Conservation (phyloP, 805 yeast species). For the Grigorovia yakushimaensis region DNA sequence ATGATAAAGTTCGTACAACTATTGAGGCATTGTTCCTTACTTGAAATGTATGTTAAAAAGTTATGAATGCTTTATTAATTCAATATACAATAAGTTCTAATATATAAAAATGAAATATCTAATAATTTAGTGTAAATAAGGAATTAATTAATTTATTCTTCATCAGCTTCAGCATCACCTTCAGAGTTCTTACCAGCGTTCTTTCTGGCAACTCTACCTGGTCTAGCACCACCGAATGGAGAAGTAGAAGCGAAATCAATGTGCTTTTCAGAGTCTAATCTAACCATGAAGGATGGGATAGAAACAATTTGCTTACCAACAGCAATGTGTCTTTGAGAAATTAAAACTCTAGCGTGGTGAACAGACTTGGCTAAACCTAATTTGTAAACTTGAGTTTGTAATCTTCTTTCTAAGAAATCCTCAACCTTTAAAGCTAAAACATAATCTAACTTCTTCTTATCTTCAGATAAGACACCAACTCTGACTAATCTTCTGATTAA, state of each 20-base stretch:
- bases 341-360: conserved; percentile 99
- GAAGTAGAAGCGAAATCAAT: conserved; percentile 98
- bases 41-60: too few relatives aligned
- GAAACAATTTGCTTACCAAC: conserved; percentile 99
- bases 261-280: conserved; percentile 99
- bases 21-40: too few relatives aligned
- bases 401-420: conserved; percentile 99
- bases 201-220: conserved; percentile 99
- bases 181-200: conserved; percentile 53
- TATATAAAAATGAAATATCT: conserved; percentile 6
- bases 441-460: conserved; percentile 99
- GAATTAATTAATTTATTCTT: conserved; percentile 43
- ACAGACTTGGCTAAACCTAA: conserved; percentile 98
- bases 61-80: conserved; percentile 1
- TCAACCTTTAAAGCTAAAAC: conserved; percentile 96
- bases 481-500: conserved; percentile 99
- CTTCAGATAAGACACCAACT: conserved; percentile 97
- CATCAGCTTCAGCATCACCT: conserved; percentile 64
- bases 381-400: conserved; percentile 99
- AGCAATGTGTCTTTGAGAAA: conserved; percentile 98
- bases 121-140: conserved; percentile 1
- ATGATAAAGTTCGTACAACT: too few relatives aligned
- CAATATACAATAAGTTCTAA: conserved; percentile 2
- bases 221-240: conserved; percentile 99
- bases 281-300: conserved; percentile 98